These are phyloP conservation scores for Phycomyces nitens DNA, from an alignment of 192 early-diverging fungal species.

Conservation along the genomic window DNA sequence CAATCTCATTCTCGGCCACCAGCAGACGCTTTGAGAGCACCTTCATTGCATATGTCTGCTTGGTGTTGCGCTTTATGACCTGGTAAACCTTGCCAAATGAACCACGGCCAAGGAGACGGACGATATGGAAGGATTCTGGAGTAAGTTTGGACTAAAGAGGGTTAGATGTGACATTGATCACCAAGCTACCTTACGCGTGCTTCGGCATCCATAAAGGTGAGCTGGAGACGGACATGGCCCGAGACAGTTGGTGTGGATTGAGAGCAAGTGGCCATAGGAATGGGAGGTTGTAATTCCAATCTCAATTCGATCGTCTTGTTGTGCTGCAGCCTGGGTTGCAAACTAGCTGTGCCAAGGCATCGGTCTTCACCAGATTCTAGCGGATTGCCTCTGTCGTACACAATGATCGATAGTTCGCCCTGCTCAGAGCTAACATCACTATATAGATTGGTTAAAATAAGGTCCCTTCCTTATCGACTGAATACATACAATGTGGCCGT, in stretches of 20 bases:
- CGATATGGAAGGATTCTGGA: conserved; percentile 58
- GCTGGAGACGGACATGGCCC: conserved; percentile 46
- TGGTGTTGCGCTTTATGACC: conserved; percentile 75
- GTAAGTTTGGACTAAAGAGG: conserved; percentile 37
- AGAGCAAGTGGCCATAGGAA: not conserved
- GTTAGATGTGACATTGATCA: not conserved
- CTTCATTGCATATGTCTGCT: conserved; percentile 82
- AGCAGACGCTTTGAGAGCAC: conserved; percentile 72
- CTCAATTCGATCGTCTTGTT: conserved; percentile 45
- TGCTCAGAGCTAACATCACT: conserved; percentile 42
- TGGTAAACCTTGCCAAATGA: conserved; percentile 81
- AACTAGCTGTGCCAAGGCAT: conserved; percentile 42
- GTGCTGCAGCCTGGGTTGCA: conserved; percentile 39
- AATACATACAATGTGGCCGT: not conserved
- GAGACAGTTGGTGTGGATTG: conserved; percentile 15
- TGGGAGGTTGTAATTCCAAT: conserved; percentile 37
- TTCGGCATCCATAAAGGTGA: conserved; percentile 33
- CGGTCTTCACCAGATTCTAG: conserved; percentile 25
- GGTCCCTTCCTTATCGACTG: not conserved
- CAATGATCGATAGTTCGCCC: conserved; percentile 31
- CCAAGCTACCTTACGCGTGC: not conserved
- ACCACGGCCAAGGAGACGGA: conserved; percentile 73
- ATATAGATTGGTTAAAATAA: conserved; percentile 6
- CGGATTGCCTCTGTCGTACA: conserved; percentile 39
- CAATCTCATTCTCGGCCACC: conserved; percentile 69